Evolutionary conservation across 1,284 basidiomycete species (phyloP), one percentile per base, ranked within the genome.

Genomic region (Boletus semigastroideus): DNA sequence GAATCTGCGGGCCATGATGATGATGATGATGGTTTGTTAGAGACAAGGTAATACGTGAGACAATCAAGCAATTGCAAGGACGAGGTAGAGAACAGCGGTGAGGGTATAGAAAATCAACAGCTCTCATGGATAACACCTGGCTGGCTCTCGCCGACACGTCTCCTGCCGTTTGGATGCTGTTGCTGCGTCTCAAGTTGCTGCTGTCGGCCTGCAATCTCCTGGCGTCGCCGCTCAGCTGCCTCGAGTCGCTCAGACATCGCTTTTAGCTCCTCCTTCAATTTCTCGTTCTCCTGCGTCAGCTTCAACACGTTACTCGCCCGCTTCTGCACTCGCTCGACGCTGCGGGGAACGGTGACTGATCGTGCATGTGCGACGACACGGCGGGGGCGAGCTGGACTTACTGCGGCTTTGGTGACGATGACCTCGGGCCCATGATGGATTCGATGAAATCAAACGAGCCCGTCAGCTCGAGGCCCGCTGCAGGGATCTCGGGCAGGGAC

Each of bases 261-360:
- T 63, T 77, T 80, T 62, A 90, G 75, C 69, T 89, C 82, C 43
- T 78, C 83, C 68, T 85, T 83, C 57, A 90, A 73, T 67, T 84
- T 86, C 65, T 87, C 85, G 69, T 90, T 86, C 74, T 90, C 87
- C 70, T 86, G 76, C 16, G 84, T 77, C 30, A 90, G 74, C 63
- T 84, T 87, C 63, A 87, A 65, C 53, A 90, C 85, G 65, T 86
- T 90, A 62, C 84, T 86, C 34, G 82, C 83, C 57, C 87, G 81
- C 69, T 89, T 90, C 65, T 87, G 75, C 46, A 90, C 76, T 66
- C 82, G 82, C 57, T 79, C 78, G 52, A 70, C 66, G 60, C 85
- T 86, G 59, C 45, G 53, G 55, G 49, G 20, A 41, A 62, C 54
- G 60, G 59, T 61, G 58, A 64, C 58, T 57, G 57, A 62, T 57